Conservation (phyloP, 2,329 filamentous ascomycete species). For the Allantophomopsis cytisporea region DNA sequence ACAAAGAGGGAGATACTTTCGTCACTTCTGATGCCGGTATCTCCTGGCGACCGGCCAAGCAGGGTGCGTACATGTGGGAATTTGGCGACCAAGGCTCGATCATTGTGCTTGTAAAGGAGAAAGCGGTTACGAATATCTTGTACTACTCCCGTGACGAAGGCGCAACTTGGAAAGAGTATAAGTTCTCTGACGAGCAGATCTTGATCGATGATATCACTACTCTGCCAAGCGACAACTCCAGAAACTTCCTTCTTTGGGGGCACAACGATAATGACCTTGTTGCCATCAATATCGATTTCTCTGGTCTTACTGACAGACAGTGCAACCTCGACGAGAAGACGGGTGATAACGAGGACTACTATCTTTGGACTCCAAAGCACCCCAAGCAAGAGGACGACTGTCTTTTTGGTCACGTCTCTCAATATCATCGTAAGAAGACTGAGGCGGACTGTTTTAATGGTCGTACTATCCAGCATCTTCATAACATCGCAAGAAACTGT, state of each 20-base stretch:
- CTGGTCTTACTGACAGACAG: slow-evolving; percentile 57
- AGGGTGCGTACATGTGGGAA: slow-evolving; percentile 85
- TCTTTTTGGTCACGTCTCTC: slow-evolving; percentile 80
- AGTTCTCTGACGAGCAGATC: slow-evolving; percentile 61
- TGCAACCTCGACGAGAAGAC: slow-evolving; percentile 56
- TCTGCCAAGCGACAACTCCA: slow-evolving; percentile 74
- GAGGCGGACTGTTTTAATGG: slow-evolving; percentile 72
- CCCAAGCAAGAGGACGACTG: slow-evolving; percentile 68
- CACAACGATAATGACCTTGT: slow-evolving; percentile 42
- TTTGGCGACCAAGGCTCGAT: slow-evolving; percentile 93
- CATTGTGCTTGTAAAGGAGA: slow-evolving; percentile 71
- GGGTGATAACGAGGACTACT: slow-evolving; percentile 57
- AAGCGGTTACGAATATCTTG: slow-evolving; percentile 51
- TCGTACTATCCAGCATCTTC: slow-evolving; percentile 53
- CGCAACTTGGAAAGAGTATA: slow-evolving; percentile 59
- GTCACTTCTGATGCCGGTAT: slow-evolving; percentile 86
- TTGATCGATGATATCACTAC: slow-evolving; percentile 73
- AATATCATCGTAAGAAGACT: slow-evolving; percentile 84
- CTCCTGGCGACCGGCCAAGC: slow-evolving; percentile 72
- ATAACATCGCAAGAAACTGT: slow-evolving; percentile 63
- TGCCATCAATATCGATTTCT: slow-evolving; percentile 81
- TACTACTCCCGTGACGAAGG: slow-evolving; percentile 77
- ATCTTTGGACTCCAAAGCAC: slow-evolving; percentile 78
- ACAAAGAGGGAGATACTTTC: slow-evolving; percentile 65
- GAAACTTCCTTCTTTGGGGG: slow-evolving; percentile 88